Base-by-base conservation (phyloP, 2,329 filamentous ascomycete species). In the Chaetothyriales sp. region DNA sequence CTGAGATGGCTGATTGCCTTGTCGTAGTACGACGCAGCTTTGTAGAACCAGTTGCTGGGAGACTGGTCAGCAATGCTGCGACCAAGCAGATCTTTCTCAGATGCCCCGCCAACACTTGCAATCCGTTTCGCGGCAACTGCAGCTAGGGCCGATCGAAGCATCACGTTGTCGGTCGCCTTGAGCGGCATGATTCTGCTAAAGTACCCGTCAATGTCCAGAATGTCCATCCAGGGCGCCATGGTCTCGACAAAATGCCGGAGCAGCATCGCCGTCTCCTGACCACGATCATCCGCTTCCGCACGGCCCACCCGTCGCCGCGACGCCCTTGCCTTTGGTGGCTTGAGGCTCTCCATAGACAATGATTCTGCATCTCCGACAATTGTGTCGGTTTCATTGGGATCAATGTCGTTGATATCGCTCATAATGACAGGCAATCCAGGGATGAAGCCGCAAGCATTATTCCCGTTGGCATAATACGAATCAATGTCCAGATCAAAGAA, bases 21-120 rank as follows among this genome's bases (percentile, higher is more conserved):
- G 55, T 80, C 77, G 62, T 81, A 81, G 60, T 81, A 81, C 50
- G 78, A 76, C 0, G 77, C 75, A 2, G 74, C 77, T 55, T 79
- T 78, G 60, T 80, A 77, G 51, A 72, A 74, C 77, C 78, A 81
- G 58, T 81, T 76, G 33, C 33, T 40, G 9, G 33, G 33, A 40
- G 33, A 40, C 33, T 40, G 33, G 20, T 47, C 46, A 18, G 22
- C 18, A 13, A 29, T 10, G 28, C 8, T 47, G 46, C 22, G 18
- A 28, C 28, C 22, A 9, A 22, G 18, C 2, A 28, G 29, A 29
- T 47, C 46, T 10, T 28, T 47, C 18, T 25, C 18, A 5, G 46
- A 47, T 15, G 19, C 8, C 10, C 22, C 29, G 8, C 46, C 46
- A 18, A 28, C 22, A 18, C 25, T 22, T 33, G 46, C 46, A 18